These are phyloP conservation scores for Nemania serpens DNA, from an alignment of 2,329 filamentous ascomycete genomes.

Conservation along the genomic window DNA sequence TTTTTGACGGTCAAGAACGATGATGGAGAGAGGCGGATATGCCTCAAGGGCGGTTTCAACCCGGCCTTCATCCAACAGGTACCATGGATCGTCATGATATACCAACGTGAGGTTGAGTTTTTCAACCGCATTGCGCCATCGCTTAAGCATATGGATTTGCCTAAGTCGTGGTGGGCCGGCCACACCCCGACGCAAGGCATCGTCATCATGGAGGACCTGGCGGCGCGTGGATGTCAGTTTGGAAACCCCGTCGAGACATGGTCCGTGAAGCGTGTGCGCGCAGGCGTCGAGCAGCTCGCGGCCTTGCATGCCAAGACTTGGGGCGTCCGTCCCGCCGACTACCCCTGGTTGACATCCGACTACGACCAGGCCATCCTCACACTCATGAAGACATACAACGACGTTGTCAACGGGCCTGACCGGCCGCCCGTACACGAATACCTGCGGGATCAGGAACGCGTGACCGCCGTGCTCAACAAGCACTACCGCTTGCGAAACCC, in stretches of 20 bases:
- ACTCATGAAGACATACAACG: constrained; percentile 36
- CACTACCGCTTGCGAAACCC: constrained; percentile 41
- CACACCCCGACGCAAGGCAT: constrained; percentile 34
- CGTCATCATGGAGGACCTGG: constrained; percentile 37
- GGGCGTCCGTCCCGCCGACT: constrained; percentile 35
- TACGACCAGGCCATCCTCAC: constrained; percentile 39
- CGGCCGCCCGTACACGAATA: constrained; percentile 38
- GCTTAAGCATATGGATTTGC: constrained; percentile 32
- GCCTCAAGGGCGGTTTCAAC: constrained; percentile 38
- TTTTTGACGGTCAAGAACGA: constrained; percentile 31
- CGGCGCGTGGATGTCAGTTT: constrained; percentile 31
- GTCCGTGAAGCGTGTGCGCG: constrained; percentile 31
- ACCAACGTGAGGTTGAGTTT: constrained; percentile 38
- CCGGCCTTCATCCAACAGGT: constrained; percentile 34
- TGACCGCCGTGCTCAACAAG: constrained; percentile 40
- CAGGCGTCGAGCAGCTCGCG: constrained; percentile 44
- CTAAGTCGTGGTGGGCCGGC: constrained; percentile 34
- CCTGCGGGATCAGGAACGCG: constrained; percentile 38
- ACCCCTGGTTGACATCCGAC: constrained; percentile 40
- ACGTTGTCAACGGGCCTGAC: constrained; percentile 32
- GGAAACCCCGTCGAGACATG: constrained; percentile 31
- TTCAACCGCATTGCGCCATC: constrained; percentile 35
- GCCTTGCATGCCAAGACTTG: constrained; percentile 41
- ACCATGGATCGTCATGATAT: constrained; percentile 36
- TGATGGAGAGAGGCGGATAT: constrained; percentile 27